Evolutionary conservation across 805 yeast species (phyloP), one percentile per base, ranked within the genome.

Genomic region (Nakazawaea wickerhamii): DNA sequence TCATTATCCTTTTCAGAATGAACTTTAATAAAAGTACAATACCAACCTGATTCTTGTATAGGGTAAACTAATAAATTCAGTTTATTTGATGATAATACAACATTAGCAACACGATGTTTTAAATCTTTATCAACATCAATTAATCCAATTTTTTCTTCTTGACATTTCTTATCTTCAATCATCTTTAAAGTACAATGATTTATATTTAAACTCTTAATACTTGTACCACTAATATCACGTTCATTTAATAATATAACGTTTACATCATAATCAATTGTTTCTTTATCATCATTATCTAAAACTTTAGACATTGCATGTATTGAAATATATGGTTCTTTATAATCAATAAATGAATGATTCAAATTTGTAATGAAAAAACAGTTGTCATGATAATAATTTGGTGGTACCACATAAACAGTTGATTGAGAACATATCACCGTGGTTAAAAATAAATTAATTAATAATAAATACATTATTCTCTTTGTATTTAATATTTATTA

Each of bases 331-430:
- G 43, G 46, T 3, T 38, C 35, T 17, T 38, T 34, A 17, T 38
- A 43, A 14, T 43, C 42, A 23, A 43, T 30, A 22, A 43, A 43
- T 4, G 46, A 38, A 21, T 38, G 42, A 23, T 43, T 33, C 31
- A 43, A 30, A 21, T 43, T 38, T 22, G 46, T 27, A 5, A 43
- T 30, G 40, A 43, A 43, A 22, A 43, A 43, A 34, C 46, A 43
- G n/a, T 35, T 38, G n/a, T 43, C 41, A 37, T 42, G 41, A 18
- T 37, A 42, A n/a, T 31, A 23, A 14, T 37, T 27, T 8, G 45
- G 38, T 19, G 40, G 9, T 4, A 41, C 15, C 6, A 28, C 44
- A 18, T 41, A 36, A 15, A 41, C 27, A 9, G 32, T 23, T 3
- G 34, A 20, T 17, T 40, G 39, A 6, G 38, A 34, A 14, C 35